Evolutionary conservation across 2,329 filamentous ascomycete species (phyloP), one percentile per base, ranked within the genome.

Genomic region (Plectosphaerella sp.): DNA sequence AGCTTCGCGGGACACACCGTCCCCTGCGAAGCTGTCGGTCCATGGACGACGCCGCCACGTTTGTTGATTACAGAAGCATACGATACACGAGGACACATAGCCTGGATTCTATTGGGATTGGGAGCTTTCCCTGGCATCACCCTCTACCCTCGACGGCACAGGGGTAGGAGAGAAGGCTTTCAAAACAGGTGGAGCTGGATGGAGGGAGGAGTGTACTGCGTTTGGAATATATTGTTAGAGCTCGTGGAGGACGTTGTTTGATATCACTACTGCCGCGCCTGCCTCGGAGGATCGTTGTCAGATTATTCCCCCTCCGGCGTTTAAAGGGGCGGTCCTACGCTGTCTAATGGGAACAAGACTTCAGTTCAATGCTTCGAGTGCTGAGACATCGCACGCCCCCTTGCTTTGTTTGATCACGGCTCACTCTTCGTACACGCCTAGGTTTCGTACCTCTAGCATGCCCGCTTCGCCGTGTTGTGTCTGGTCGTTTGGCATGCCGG

Each of bases 361-460:
- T 39, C n/a, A 9, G 16, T n/a, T 20, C 8, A 33, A 33, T 7
- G 28, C 18, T 43, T 43, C 18, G n/a, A 43, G 37, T 41, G 16
- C 5, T 41, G 10, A 33, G 11, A 33, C n/a, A 16, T 9, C 37
- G 37, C 37, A 14, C 36, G 36, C 37, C 37, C 16, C 6, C 8
- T n/a, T 11, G 10, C 16, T 39, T 4, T 39, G 5, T 39, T 16
- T 39, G 36, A 15, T n/a, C 16, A 12, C 15, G 14, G 14, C 37
- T 37, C 47, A 46, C 22, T 52, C 45, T 45, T 56, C 57, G 50
- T 72, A 74, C 14, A 73, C 68, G 25, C 75, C 75, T 15, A 80
- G 74, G 53, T 80, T 80, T 45, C 68, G 71, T 22, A 79, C 69
- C 61, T 81, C 78, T 72, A 81, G 75, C 65, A 76, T 74, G 60